A percentile compares a stretch with the other conserved stretches of the same genome.
These are phyloP conservation scores for Acer saccharum DNA, from an alignment of 345 rosid species.

Conservation along the genomic window DNA sequence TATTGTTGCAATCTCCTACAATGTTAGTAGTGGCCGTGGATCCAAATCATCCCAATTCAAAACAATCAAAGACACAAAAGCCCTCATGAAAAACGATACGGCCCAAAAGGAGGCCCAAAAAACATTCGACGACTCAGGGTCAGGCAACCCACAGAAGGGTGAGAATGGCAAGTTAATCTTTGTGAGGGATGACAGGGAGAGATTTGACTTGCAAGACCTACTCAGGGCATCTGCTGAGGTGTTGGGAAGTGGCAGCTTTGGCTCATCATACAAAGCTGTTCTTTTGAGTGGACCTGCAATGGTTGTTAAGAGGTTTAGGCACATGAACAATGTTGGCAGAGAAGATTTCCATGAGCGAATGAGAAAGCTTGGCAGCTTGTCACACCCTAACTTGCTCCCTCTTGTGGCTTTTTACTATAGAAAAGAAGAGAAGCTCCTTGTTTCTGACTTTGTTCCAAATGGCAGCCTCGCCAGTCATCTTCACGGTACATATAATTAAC, in stretches of 20 bases:
- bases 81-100: conserved; percentile 29
- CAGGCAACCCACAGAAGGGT: conserved; percentile 11
- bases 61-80: conserved; percentile 24
- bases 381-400: conserved; percentile 76
- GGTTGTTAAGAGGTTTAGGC: conserved; percentile 80
- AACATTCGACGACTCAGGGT: not conserved
- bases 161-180: conserved; percentile 55
- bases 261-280: conserved; percentile 83
- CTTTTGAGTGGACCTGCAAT: conserved; percentile 52
- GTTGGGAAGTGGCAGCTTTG: conserved; percentile 73
- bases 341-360: conserved; percentile 73
- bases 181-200: conserved; percentile 50
- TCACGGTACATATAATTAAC: conserved; percentile 44
- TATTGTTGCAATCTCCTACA: conserved; percentile 5
- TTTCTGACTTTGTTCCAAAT: conserved; percentile 59
- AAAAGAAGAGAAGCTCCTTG: conserved; percentile 83
- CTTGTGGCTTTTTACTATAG: conserved; percentile 67
- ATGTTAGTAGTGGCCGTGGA: conserved; percentile 11
- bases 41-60: conserved; percentile 27
- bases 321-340: conserved; percentile 56
- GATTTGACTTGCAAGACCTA: conserved; percentile 71
- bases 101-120: conserved; percentile 28
- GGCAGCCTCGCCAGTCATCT: conserved; percentile 86
- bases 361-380: conserved; percentile 61
- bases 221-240: conserved; percentile 83